Evolutionary conservation across 2,329 filamentous ascomycete genomes (phyloP).

Genomic region (Claviceps sp.): DNA sequence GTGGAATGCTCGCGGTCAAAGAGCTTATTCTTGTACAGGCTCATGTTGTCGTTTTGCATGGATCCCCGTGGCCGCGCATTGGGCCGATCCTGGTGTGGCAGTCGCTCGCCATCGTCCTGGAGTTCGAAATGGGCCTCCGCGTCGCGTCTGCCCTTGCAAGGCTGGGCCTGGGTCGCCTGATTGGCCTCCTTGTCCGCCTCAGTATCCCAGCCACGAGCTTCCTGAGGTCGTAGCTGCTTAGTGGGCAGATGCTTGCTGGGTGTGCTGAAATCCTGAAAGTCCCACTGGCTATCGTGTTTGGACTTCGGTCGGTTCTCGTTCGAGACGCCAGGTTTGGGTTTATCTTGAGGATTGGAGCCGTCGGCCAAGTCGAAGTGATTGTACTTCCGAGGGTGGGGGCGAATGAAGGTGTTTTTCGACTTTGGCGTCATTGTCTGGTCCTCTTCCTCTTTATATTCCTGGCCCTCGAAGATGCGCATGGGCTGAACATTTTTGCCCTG

Average conservation of each 20-base stretch:
- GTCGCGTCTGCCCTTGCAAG: conserved; percentile 60
- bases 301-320: conserved; percentile 32
- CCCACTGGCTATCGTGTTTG: conserved; percentile 67
- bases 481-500: conserved; percentile 48
- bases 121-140: conserved; percentile 76
- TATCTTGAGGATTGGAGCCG: conserved; percentile 39
- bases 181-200: conserved; percentile 40
- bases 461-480: conserved; percentile 49
- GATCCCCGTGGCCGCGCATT: conserved; percentile 35
- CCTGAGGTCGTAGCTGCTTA: conserved; percentile 48
- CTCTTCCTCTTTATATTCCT: conserved; percentile 26
- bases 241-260: conserved; percentile 56
- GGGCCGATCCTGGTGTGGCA: conserved; percentile 31
- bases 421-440: conserved; percentile 28
- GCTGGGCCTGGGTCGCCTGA: conserved; percentile 40
- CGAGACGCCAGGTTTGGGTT: conserved; percentile 26
- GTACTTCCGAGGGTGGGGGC: conserved; percentile 67
- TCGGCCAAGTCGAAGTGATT: conserved; percentile 75
- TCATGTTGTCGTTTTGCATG: conserved; percentile 52
- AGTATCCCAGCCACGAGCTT: conserved; percentile 68
- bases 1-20: conserved; percentile 43
- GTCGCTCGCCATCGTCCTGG: conserved; percentile 55
- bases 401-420: conserved; percentile 31
- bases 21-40: conserved; percentile 65
- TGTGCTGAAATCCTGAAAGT: conserved; percentile 76